Evolutionary conservation across 768 basidiomycete species (phyloP).

Genomic region (Tulasnella sp.): DNA sequence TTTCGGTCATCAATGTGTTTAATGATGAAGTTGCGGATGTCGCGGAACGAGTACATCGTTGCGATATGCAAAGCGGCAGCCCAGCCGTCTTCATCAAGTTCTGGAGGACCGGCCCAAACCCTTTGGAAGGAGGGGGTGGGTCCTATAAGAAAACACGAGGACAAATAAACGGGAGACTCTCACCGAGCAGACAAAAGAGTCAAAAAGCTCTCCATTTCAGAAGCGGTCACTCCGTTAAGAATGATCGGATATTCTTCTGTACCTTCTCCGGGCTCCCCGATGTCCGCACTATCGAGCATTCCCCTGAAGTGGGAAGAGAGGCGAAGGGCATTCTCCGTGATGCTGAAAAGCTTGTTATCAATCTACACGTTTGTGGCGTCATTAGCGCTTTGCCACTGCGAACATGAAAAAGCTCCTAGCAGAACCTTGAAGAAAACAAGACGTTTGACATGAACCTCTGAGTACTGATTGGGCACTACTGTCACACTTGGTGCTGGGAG

Average conservation of each 20-base stretch:
- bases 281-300: background rate
- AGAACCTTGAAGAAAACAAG: background rate
- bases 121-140: background rate
- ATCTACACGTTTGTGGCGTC: background rate
- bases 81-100: background rate
- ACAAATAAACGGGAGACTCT: background rate
- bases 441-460: background rate
- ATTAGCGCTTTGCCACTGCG: too few relatives aligned
- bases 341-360: background rate
- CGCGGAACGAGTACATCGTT: conserved; percentile 5
- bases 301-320: background rate
- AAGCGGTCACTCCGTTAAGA: background rate
- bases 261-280: background rate
- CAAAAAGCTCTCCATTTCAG: conserved; percentile 10
- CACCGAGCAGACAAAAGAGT: background rate
- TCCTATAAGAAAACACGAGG: background rate
- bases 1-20: background rate
- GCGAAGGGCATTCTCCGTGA: background rate
- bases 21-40: conserved; percentile 10
- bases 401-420: background rate
- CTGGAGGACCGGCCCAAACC: background rate
- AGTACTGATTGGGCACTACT: background rate
- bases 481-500: background rate
- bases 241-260: background rate
- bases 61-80: background rate